These are phyloP conservation scores for Achaetomiella virescens DNA, from an alignment of 495 filamentous ascomycete species.

Conservation along the genomic window DNA sequence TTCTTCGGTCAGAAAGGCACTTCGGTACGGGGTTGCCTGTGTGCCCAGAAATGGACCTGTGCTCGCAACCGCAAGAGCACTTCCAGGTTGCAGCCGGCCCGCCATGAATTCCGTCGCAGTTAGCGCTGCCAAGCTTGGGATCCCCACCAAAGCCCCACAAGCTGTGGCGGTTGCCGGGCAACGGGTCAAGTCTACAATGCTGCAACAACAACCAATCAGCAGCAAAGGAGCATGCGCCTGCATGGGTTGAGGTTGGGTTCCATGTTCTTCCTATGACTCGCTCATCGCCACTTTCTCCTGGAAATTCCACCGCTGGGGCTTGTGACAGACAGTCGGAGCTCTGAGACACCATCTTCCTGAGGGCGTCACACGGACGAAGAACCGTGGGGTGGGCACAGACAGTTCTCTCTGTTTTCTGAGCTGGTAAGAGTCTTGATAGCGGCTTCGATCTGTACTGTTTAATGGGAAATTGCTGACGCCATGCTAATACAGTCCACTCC, in stretches of 20 bases:
- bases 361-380: no score
- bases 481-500: background rate
- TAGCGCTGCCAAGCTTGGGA: background rate
- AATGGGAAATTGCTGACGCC: background rate
- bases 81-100: no score
- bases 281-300: background rate
- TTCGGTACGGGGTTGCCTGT: no score
- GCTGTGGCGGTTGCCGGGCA: slow-evolving; percentile 10
- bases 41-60: no score
- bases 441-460: background rate
- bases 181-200: background rate
- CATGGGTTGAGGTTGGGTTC: background rate
- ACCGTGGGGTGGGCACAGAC: no score
- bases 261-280: background rate
- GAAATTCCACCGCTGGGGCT: no score
- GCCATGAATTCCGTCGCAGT: no score
- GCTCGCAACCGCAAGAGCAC: no score
- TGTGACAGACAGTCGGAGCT: no score
- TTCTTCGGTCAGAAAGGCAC: background rate
- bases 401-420: no score
- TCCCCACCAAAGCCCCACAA: background rate
- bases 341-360: no score
- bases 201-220: slow-evolving; percentile 7
- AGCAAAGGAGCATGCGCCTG: background rate
- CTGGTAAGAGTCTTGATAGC: background rate